A percentile compares a stretch with the other conserved stretches of the same genome.
Evolutionary conservation across 306 rosid species (phyloP).

Genomic region (Prunus dulcis): DNA sequence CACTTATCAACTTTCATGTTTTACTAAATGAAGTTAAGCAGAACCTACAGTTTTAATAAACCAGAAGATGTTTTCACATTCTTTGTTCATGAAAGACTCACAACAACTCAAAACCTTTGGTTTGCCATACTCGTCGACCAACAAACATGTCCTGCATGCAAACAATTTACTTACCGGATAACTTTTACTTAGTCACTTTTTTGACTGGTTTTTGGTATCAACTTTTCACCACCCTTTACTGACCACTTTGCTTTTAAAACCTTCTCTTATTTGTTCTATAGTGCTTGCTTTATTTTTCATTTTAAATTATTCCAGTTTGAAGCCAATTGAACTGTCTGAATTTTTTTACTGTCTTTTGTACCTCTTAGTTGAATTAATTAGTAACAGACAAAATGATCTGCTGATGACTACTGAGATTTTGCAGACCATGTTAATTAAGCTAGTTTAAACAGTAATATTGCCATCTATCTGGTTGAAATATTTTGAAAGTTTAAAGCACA

Average conservation of each 20-base stretch:
- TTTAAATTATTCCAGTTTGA: neutral
- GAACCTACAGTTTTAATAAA: constrained; percentile 27
- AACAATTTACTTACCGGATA: neutral
- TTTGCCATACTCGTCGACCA: neutral
- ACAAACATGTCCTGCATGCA: neutral
- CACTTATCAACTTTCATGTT: constrained; percentile 31
- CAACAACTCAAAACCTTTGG: neutral
- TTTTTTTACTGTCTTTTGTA: neutral
- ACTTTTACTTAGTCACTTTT: neutral
- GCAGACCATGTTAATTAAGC: neutral
- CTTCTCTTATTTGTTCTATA: neutral
- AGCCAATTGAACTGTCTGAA: neutral
- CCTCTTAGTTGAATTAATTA: neutral
- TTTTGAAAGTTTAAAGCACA: too few species aligned
- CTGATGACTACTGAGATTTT: neutral
- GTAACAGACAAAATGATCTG: neutral
- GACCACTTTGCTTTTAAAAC: neutral
- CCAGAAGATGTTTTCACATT: constrained; percentile 37
- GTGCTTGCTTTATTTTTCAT: neutral
- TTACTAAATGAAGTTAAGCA: constrained; percentile 36
- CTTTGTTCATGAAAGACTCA: neutral
- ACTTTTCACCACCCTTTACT: neutral
- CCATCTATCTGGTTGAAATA: too few species aligned
- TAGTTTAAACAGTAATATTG: too few species aligned
- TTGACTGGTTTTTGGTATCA: neutral